Conservation (phyloP, 2,329 filamentous ascomycete species). For the Fusarium sp. region DNA sequence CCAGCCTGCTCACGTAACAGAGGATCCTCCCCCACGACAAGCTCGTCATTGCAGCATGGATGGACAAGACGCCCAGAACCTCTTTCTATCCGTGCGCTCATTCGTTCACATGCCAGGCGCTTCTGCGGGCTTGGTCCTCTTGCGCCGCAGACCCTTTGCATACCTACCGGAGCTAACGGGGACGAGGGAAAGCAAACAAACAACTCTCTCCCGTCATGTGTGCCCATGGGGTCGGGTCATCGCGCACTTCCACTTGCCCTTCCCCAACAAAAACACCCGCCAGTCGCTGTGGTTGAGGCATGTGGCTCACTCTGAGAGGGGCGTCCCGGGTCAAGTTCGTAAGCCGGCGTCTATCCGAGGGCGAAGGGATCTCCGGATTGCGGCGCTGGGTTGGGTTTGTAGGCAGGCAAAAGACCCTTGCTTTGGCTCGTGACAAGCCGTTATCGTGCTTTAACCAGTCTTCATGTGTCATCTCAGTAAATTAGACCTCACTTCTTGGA, state of each 20-base stretch:
- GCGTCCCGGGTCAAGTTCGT: background rate
- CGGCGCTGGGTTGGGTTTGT: constrained; percentile 29
- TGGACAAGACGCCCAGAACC: background rate
- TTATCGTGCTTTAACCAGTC: background rate
- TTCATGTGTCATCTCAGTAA: background rate
- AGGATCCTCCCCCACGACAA: constrained; percentile 5
- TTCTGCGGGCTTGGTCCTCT: background rate
- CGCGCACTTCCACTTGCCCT: background rate
- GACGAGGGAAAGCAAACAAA: background rate
- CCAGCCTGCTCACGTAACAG: constrained; percentile 20
- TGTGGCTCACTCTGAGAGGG: constrained; percentile 2
- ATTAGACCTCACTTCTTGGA: background rate
- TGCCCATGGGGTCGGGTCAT: background rate
- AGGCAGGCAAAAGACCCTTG: constrained; percentile 4
- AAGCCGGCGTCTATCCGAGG: constrained; percentile 19
- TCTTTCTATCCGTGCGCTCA: constrained; percentile 13
- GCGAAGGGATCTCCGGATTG: constrained; percentile 28
- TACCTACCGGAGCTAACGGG: background rate
- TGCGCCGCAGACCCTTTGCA: background rate
- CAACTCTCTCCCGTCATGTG: background rate
- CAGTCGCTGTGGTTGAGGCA: constrained; percentile 27
- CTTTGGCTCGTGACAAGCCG: constrained; percentile 8
- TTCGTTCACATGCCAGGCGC: constrained; percentile 30
- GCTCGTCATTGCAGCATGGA: background rate
- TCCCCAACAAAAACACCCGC: constrained; percentile 32